A percentile compares a stretch with the other conserved stretches of the same genome.
Evolutionary conservation across 352 stramenopile species (phyloP).

Genomic region (Saprolegnia diclina): DNA sequence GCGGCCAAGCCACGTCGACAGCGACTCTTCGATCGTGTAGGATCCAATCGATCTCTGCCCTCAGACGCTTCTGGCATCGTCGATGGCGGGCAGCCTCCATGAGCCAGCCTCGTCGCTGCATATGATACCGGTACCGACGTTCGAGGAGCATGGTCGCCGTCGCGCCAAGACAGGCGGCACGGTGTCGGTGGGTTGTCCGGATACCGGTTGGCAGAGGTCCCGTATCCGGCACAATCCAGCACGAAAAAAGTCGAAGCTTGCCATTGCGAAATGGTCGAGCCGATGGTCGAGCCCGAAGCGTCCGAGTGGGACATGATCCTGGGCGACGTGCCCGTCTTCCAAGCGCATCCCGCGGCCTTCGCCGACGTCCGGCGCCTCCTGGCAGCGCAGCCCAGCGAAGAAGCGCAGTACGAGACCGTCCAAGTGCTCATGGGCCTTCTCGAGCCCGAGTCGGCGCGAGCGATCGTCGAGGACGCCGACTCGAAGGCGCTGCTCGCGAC

Average conservation of each 20-base stretch:
- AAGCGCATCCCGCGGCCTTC: neutral
- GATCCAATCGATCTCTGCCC: too few species aligned
- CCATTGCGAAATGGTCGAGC: neutral
- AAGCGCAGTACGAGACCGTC: slow-evolving; percentile 4
- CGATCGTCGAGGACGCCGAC: slow-evolving; percentile 1
- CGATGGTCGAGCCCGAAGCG: slow-evolving; percentile 2
- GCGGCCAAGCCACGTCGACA: too few species aligned
- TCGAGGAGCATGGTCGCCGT: too few species aligned
- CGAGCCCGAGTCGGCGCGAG: neutral
- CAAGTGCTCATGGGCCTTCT: slow-evolving; percentile 5
- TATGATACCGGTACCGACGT: too few species aligned
- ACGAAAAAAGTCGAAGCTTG: neutral
- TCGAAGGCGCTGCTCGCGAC: neutral
- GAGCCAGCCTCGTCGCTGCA: too few species aligned
- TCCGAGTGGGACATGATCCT: slow-evolving; percentile 13
- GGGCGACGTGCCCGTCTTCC: neutral
- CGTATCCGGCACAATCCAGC: neutral
- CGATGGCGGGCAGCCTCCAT: too few species aligned
- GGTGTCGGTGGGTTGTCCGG: neutral
- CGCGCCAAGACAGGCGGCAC: too few species aligned
- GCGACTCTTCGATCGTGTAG: too few species aligned
- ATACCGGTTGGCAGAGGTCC: too few species aligned
- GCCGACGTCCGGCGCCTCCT: slow-evolving; percentile 3
- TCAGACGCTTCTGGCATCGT: too few species aligned
- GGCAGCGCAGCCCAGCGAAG: neutral